Conservation (phyloP, 495 filamentous ascomycete species). For the Tetracladium setigerum region DNA sequence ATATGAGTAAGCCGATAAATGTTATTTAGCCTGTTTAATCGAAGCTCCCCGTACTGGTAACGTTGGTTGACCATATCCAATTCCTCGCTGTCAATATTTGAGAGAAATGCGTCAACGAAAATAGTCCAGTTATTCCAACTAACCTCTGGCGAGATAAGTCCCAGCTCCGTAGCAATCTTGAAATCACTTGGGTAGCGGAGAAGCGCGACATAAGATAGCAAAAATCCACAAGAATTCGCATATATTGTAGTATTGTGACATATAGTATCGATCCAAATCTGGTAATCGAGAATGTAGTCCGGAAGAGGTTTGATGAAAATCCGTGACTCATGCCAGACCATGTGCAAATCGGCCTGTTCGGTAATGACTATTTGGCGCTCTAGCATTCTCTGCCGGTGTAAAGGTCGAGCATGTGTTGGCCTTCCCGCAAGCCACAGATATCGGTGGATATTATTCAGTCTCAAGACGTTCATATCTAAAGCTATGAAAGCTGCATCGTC, state of each 20-base stretch:
- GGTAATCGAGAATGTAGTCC: slow-evolving; percentile 31
- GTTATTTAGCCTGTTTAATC: slow-evolving; percentile 27
- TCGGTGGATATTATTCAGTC: slow-evolving; percentile 10
- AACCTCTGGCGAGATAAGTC: slow-evolving; percentile 20
- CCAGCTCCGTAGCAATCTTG: slow-evolving; percentile 24
- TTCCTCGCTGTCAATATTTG: not conserved
- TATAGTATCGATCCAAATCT: slow-evolving; percentile 35
- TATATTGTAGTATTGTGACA: slow-evolving; percentile 6
- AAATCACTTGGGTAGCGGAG: slow-evolving; percentile 32
- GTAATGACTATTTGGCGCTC: slow-evolving; percentile 35
- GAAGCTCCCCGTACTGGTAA: slow-evolving; percentile 35
- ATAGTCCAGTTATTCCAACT: slow-evolving; percentile 18
- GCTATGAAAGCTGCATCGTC: too few relatives aligned
- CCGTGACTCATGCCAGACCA: slow-evolving; percentile 40
- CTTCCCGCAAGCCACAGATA: slow-evolving; percentile 19
- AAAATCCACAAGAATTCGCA: slow-evolving; percentile 29
- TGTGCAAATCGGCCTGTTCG: slow-evolving; percentile 44
- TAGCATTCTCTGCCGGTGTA: slow-evolving; percentile 33
- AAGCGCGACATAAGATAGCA: slow-evolving; percentile 32
- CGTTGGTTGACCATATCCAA: slow-evolving; percentile 10
- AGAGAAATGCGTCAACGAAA: not conserved
- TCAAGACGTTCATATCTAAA: too few relatives aligned
- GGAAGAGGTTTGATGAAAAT: slow-evolving; percentile 54
- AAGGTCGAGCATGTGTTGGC: slow-evolving; percentile 21
- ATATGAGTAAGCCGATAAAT: slow-evolving; percentile 11